Conservation (phyloP, 73 alveolate genomes). For the Halteria grandinella region DNA sequence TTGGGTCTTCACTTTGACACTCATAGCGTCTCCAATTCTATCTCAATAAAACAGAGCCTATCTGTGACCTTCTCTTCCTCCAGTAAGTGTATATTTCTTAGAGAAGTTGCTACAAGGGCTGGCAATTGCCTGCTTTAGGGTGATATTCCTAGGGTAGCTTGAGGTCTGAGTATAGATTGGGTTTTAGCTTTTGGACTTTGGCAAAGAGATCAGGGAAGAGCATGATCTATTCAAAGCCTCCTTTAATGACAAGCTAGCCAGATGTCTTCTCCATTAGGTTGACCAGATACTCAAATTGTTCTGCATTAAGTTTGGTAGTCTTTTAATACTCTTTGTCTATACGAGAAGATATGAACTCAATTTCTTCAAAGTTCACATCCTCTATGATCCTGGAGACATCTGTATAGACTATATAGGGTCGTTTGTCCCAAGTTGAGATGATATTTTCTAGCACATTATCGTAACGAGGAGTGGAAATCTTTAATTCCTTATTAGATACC, state of each 20-base stretch:
- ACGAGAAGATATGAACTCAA: background rate
- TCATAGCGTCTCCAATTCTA: slow-evolving; percentile 25
- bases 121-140: background rate
- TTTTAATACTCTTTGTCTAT: background rate
- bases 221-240: background rate
- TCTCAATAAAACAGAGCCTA: slow-evolving; percentile 1
- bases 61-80: background rate
- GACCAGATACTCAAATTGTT: background rate
- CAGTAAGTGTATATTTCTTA: slow-evolving; percentile 4
- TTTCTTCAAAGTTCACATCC: background rate
- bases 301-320: background rate
- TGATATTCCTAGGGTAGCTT: background rate
- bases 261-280: background rate
- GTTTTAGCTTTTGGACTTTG: background rate
- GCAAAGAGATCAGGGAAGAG: background rate
- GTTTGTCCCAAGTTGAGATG: background rate
- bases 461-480: too few species aligned
- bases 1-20: background rate
- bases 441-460: background rate
- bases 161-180: background rate
- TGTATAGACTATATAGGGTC: background rate
- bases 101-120: background rate
- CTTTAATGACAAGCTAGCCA: background rate
- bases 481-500: too few species aligned
- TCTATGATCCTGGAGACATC: background rate